Percentiles rank a stretch among this genome's conserved stretches.
Evolutionary conservation across 169 alveolate species (phyloP).

Genomic region (Perkinsus chesapeaki): DNA sequence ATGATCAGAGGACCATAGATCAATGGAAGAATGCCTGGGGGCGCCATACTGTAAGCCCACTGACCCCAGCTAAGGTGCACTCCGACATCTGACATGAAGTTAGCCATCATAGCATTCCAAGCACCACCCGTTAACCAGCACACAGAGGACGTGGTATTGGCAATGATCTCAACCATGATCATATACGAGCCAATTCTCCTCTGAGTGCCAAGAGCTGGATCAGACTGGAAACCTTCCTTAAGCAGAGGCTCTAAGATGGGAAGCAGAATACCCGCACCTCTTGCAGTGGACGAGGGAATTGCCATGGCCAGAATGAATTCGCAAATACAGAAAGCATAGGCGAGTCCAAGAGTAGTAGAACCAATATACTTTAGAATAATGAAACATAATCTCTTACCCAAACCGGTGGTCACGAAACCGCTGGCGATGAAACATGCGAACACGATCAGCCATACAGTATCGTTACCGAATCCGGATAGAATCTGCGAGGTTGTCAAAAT

Average conservation of each 20-base stretch:
- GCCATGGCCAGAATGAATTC: background rate
- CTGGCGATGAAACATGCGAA: conserved; percentile 8
- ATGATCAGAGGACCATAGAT: background rate
- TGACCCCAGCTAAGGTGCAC: background rate
- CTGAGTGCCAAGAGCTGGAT: background rate
- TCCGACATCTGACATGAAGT: background rate
- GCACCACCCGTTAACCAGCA: background rate
- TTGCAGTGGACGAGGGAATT: conserved; percentile 6
- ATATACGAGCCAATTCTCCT: background rate
- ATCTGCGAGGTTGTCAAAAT: background rate
- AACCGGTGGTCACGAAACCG: background rate
- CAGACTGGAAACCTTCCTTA: background rate
- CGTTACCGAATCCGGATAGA: conserved; percentile 1
- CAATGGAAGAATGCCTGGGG: background rate
- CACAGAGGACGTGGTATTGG: background rate
- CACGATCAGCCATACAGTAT: background rate
- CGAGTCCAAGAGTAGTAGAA: conserved; percentile 2
- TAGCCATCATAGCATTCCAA: background rate
- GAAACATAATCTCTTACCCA: conserved; percentile 2
- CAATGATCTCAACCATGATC: background rate
- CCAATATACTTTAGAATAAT: background rate
- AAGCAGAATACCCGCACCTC: conserved; percentile 10
- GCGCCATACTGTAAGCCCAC: background rate
- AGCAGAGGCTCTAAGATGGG: conserved; percentile 1
- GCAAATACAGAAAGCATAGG: background rate